phyloP scores from a whole-genome alignment of 2,329 filamentous ascomycete genomes.

The Davidsoniella neocaledoniae region DNA sequence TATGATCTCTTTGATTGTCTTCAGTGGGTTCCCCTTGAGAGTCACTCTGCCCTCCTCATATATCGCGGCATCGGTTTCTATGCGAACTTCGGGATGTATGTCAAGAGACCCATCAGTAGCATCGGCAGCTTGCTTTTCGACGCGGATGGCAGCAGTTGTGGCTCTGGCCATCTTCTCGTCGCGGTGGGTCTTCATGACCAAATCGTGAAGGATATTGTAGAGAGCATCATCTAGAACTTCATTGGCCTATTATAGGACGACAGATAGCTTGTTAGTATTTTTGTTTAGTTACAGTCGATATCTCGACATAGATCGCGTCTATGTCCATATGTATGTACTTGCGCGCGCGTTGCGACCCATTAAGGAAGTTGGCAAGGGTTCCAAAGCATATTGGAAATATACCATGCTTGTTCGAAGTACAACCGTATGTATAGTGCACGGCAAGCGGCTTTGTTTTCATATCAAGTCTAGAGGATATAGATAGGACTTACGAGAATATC shows the following conservation, averaged over 20 bases:
- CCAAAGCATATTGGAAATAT: too few species aligned
- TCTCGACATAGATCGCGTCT: too few species aligned
- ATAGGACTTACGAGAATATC: conserved; percentile 8
- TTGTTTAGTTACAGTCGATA: too few species aligned
- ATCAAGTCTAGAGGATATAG: too few species aligned
- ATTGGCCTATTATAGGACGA: conserved; percentile 30
- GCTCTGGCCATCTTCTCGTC: conserved; percentile 62
- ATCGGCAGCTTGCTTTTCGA: conserved; percentile 44
- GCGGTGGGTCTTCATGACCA: conserved; percentile 58
- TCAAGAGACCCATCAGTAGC: conserved; percentile 37
- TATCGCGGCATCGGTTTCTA: conserved; percentile 50
- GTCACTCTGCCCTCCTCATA: conserved; percentile 54
- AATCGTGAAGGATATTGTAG: conserved; percentile 60
- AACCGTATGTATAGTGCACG: too few species aligned
- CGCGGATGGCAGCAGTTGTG: conserved; percentile 44
- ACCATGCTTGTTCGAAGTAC: too few species aligned
- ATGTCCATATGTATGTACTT: too few species aligned
- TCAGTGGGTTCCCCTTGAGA: conserved; percentile 55
- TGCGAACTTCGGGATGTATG: conserved; percentile 35
- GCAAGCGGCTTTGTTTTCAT: too few species aligned
- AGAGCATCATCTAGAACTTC: conserved; percentile 57
- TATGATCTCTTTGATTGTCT: conserved; percentile 52
- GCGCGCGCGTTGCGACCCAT: too few species aligned
- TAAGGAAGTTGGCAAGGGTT: too few species aligned
- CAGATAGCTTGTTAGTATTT: neutral